Evolutionary conservation across 2,329 filamentous ascomycete species (phyloP).

Genomic region (Dothistroma septosporum): DNA sequence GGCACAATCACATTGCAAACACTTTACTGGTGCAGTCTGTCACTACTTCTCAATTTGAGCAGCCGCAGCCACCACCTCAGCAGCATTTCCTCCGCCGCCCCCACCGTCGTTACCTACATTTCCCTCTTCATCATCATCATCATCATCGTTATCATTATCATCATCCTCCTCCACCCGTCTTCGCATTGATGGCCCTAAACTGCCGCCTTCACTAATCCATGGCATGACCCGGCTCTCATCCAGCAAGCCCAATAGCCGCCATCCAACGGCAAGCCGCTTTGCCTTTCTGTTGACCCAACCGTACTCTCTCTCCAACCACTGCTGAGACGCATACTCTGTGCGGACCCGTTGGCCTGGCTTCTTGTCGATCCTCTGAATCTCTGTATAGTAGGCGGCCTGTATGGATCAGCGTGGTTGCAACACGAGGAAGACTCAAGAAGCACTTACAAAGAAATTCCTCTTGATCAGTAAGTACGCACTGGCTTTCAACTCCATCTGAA

Average conservation of each 20-base stretch:
- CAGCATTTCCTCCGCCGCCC: not conserved
- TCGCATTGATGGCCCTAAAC: conserved; percentile 11
- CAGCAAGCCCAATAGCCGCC: conserved; percentile 25
- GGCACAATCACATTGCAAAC: not conserved
- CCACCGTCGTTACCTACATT: not conserved
- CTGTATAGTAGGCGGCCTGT: conserved; percentile 8
- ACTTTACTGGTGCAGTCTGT: not conserved
- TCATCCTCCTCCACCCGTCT: not conserved
- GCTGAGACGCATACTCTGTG: conserved; percentile 18
- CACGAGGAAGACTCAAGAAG: not conserved
- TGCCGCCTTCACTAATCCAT: conserved; percentile 22
- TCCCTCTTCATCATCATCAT: not conserved
- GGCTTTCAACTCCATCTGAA: conserved; percentile 12
- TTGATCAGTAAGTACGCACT: conserved; percentile 28
- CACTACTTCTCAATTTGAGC: not conserved
- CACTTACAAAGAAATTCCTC: conserved; percentile 20
- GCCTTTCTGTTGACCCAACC: conserved; percentile 15
- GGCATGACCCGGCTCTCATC: conserved; percentile 23
- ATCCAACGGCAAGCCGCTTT: conserved; percentile 21
- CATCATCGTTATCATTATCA: conserved; percentile 4
- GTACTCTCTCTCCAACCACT: conserved; percentile 18
- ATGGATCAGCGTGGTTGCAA: not conserved
- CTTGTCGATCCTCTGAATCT: conserved; percentile 11
- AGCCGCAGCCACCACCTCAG: not conserved
- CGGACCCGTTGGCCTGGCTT: conserved; percentile 12